Evolutionary conservation across 257 asterid genomes (phyloP).

Genomic region (Cruciata laevipes): DNA sequence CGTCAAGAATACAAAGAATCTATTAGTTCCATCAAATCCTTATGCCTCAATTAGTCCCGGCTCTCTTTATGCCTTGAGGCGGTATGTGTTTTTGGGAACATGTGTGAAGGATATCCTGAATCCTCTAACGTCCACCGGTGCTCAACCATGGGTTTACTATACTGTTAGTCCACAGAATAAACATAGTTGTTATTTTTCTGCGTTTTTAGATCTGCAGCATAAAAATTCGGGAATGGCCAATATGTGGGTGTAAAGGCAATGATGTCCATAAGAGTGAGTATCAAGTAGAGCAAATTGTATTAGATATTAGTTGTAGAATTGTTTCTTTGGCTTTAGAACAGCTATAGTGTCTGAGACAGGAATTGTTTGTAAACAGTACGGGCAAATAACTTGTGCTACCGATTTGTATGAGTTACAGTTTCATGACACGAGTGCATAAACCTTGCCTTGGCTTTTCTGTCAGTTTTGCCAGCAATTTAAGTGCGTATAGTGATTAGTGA

Average conservation of each 20-base stretch:
- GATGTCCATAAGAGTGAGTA: not conserved
- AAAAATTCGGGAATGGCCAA: not conserved
- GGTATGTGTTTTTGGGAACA: conserved; percentile 79
- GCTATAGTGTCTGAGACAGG: not conserved
- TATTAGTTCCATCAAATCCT: too few species aligned
- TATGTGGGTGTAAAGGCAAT: not conserved
- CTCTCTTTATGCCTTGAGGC: too few species aligned
- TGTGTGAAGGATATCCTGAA: conserved; percentile 62
- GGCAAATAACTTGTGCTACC: not conserved
- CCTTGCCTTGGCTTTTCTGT: not conserved
- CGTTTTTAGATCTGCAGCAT: not conserved
- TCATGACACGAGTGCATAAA: too few species aligned
- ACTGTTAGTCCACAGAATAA: conserved; percentile 9
- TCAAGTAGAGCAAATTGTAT: not conserved
- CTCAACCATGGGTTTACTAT: conserved; percentile 94
- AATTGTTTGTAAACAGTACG: not conserved
- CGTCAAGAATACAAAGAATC: too few species aligned
- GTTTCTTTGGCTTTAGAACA: not conserved
- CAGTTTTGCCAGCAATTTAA: not conserved
- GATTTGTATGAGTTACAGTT: not conserved
- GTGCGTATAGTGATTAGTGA: too few species aligned
- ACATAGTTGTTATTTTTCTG: not conserved
- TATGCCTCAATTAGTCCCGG: too few species aligned
- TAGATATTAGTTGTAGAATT: not conserved
- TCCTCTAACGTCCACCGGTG: conserved; percentile 71